Evolutionary conservation across 1,284 basidiomycete species (phyloP).

Genomic region (Rhodotorula sp.): DNA sequence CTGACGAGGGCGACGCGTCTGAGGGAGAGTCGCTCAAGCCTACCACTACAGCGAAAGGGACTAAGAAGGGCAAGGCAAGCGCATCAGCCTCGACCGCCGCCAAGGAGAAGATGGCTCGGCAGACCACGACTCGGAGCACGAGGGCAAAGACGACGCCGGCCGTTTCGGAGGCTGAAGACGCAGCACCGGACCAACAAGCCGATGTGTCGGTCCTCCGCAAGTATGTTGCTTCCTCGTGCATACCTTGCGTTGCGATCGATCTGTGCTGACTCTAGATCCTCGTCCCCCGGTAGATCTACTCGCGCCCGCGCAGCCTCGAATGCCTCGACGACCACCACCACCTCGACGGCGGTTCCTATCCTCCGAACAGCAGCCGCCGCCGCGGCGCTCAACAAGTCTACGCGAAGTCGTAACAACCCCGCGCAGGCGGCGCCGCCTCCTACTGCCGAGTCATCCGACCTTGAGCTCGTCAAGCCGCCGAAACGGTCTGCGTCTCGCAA

Average conservation of each 20-base stretch:
- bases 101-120: neutral
- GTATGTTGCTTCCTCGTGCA: neutral
- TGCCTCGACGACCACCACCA: too few relatives aligned
- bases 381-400: neutral
- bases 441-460: neutral
- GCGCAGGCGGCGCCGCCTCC: slow-evolving; percentile 1
- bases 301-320: slow-evolving; percentile 17
- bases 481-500: neutral
- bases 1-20: neutral
- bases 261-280: neutral
- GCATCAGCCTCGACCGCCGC: neutral
- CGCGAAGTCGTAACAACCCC: neutral
- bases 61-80: neutral
- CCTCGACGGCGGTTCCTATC: neutral
- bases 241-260: too few relatives aligned
- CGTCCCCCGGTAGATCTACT: slow-evolving; percentile 1
- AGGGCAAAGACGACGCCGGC: slow-evolving; percentile 20
- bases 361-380: neutral
- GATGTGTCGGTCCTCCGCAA: slow-evolving; percentile 8
- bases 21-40: slow-evolving; percentile 1
- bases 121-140: neutral
- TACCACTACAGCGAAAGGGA: neutral
- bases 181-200: neutral
- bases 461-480: slow-evolving; percentile 8
- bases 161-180: slow-evolving; percentile 12